Base-by-base conservation (phyloP, 805 yeast genomes). In the Candida nonsorbophila region DNA sequence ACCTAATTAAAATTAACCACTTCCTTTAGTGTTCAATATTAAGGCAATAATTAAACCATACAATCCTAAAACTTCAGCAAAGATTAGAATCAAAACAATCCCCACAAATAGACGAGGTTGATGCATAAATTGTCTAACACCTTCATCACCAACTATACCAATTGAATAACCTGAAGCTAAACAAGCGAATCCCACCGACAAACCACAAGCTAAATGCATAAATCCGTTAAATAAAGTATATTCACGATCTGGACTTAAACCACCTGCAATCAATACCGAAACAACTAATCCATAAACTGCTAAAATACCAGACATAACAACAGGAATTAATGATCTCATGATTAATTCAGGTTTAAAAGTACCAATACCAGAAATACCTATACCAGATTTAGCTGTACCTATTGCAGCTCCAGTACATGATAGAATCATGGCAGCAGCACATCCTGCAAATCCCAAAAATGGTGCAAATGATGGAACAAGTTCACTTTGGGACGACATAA, bases 381-480 rank as follows among this genome's bases (percentile, higher is more conserved):
- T 80, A 35, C 99, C 99, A 25, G 95, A 84, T 61, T 92, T 92
- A 38, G 97, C 97, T 3, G 97, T 90, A 34, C 98, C 99, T 44
- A 87, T 80, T 37, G 97, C 97, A 4, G 99, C 97, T 39, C 99
- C 99, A n/a, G 90, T 80, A 51, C 95, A 85, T 34, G 94, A 80
- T 35, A 90, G 67, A 14, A 85, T 74, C 84, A 86, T 84, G 28
- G 96, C 95, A 26, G 86, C 80, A 5, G 92, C 86, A 62, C 97
- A 88, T 26, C 97, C 98, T 22, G 97, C 96, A 60, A 90, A 87
- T 23, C 98, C 98, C 53, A 92, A 79, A 58, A 92, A 92, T 37
- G 98, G 97, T 10, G 98, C 97, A 60, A 83, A 92, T 23, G 13
- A 14, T 23, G 25, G 5, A 12, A 5, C 13, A 14, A 10, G 14